Conservation (phyloP, 805 yeast genomes). For the Ogataea parapolymorpha region DNA sequence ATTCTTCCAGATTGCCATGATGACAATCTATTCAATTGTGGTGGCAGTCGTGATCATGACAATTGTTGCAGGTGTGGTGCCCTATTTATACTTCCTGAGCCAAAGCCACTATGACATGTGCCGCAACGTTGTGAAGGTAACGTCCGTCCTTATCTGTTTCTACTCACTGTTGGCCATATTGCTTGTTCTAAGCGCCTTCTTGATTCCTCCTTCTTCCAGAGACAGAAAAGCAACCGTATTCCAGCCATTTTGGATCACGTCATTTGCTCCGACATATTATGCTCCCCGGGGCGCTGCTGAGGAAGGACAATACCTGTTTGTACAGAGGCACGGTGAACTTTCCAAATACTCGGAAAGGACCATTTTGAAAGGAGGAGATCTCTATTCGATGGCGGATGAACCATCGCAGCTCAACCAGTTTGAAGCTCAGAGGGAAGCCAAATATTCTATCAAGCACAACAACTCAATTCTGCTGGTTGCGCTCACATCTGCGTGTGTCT, state of each 20-base stretch:
- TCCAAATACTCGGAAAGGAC: constrained; percentile 26
- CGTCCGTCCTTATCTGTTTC: constrained; percentile 42
- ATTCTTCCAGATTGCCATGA: constrained; percentile 50
- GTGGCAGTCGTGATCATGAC: constrained; percentile 63
- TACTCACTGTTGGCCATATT: constrained; percentile 53
- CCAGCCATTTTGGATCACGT: constrained; percentile 79
- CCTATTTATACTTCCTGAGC: constrained; percentile 54
- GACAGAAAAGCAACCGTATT: constrained; percentile 51
- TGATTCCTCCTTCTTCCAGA: constrained; percentile 50
- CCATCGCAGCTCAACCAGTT: constrained; percentile 20
- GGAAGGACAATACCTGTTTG: constrained; percentile 25
- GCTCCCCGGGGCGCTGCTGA: constrained; percentile 51
- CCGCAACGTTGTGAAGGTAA: constrained; percentile 51
- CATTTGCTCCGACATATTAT: constrained; percentile 56
- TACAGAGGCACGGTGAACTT: constrained; percentile 16
- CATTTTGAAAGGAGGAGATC: constrained; percentile 27
- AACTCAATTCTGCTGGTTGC: constrained; percentile 45
- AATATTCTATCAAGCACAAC: constrained; percentile 43
- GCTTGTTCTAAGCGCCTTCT: constrained; percentile 49
- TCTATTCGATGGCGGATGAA: constrained; percentile 13
- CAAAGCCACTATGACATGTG: constrained; percentile 46
- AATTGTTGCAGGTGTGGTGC: constrained; percentile 57
- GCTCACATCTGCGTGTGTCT: constrained; percentile 45
- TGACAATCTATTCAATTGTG: constrained; percentile 50
- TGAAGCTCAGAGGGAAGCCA: constrained; percentile 20